These are phyloP conservation scores for Primulina tabacum DNA, from an alignment of 257 asterid genomes.

Conservation along the genomic window DNA sequence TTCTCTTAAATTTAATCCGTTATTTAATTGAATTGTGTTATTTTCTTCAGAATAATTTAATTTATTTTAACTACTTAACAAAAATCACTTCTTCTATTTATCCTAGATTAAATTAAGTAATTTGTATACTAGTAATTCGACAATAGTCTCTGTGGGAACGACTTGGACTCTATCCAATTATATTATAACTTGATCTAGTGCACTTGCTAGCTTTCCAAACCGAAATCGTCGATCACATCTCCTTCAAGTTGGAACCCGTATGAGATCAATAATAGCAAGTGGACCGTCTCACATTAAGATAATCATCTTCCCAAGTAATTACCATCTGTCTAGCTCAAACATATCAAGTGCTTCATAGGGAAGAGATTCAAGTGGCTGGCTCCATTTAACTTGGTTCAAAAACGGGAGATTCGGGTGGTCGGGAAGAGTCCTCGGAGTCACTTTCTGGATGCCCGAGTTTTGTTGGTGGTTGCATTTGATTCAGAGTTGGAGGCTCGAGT, in stretches of 20 bases:
- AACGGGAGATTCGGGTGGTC: constrained; percentile 46
- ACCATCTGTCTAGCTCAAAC: constrained; percentile 81
- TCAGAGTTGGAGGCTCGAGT: constrained; percentile 54
- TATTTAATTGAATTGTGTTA: too few relatives aligned
- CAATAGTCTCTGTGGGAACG: too few relatives aligned
- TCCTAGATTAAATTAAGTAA: too few relatives aligned
- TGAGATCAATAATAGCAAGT: constrained; percentile 62
- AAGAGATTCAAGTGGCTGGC: constrained; percentile 61
- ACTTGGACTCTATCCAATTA: too few relatives aligned
- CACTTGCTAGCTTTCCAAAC: too few relatives aligned
- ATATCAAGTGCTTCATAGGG: constrained; percentile 73
- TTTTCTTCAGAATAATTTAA: too few relatives aligned
- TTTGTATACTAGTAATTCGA: too few relatives aligned
- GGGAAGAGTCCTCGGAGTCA: constrained; percentile 39
- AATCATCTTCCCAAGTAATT: constrained; percentile 50
- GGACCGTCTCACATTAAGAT: constrained; percentile 53
- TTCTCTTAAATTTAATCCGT: too few relatives aligned
- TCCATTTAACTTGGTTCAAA: constrained; percentile 78
- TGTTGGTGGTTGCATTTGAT: constrained; percentile 35
- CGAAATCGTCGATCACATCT: constrained; percentile 1
- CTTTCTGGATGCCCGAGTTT: constrained; percentile 49
- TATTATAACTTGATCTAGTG: too few relatives aligned
- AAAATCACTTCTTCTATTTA: too few relatives aligned
- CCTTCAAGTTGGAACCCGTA: constrained; percentile 72
- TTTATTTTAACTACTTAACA: too few relatives aligned